phyloP scores from a whole-genome alignment of 768 basidiomycete species.

The Saitozyma sp. region DNA sequence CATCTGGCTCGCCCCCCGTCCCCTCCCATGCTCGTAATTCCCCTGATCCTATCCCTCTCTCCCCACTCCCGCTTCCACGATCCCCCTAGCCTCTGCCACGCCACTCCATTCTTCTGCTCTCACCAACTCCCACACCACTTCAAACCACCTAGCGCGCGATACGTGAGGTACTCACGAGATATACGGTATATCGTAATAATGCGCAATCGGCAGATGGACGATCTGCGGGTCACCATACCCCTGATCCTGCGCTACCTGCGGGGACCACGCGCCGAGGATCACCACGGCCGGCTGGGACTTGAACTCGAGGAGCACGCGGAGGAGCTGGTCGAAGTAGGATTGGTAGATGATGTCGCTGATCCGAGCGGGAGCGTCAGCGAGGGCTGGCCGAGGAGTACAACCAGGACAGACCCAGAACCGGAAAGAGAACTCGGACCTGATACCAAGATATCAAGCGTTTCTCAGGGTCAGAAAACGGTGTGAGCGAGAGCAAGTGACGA shows the following conservation, averaged over 20 bases:
- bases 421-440: not conserved
- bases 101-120: too few relatives aligned
- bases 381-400: not conserved
- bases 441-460: not conserved
- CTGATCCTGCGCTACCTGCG: constrained; percentile 44
- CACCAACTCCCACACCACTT: too few relatives aligned
- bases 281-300: constrained; percentile 43
- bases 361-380: constrained; percentile 1
- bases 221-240: constrained; percentile 51
- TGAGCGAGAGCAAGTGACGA: too few relatives aligned
- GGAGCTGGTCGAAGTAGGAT: constrained; percentile 44
- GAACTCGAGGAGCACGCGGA: constrained; percentile 46
- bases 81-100: too few relatives aligned
- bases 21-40: too few relatives aligned
- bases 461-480: too few relatives aligned
- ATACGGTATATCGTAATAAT: constrained; percentile 50
- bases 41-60: not conserved
- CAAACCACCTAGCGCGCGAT: not conserved
- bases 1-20: not conserved
- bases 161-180: constrained; percentile 23
- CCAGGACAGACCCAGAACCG: not conserved
- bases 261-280: constrained; percentile 48
- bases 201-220: constrained; percentile 46
- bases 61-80: not conserved
- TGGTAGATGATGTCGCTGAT: constrained; percentile 37